Conservation (phyloP, 768 basidiomycete species). For the Russula emetica region DNA sequence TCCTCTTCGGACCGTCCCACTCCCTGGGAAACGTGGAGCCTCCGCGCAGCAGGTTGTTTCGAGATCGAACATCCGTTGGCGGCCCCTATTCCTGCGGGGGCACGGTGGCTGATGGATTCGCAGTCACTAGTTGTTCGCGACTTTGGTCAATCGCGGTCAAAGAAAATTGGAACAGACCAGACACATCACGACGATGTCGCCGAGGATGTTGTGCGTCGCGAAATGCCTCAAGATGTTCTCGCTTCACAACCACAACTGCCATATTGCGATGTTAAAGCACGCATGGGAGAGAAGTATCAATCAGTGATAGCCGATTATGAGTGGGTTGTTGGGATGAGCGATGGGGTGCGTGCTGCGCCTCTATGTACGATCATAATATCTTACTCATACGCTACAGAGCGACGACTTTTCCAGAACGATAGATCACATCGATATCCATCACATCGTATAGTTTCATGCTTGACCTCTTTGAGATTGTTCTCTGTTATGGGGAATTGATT, state of each 20-base stretch:
- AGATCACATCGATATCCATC: slow-evolving; percentile 20
- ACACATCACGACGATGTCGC: background rate
- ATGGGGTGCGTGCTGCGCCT: slow-evolving; percentile 8
- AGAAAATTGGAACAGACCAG: background rate
- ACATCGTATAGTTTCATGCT: slow-evolving; percentile 9
- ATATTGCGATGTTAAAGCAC: slow-evolving; percentile 3
- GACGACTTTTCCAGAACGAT: slow-evolving; percentile 10
- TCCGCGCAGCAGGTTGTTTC: slow-evolving; percentile 6
- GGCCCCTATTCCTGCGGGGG: slow-evolving; percentile 15
- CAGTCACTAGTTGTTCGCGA: slow-evolving; percentile 14
- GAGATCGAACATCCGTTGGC: slow-evolving; percentile 12
- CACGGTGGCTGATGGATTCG: slow-evolving; percentile 18
- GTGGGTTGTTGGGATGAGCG: slow-evolving; percentile 20
- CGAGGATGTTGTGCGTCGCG: background rate
- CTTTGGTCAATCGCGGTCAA: slow-evolving; percentile 8
- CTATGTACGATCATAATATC: background rate
- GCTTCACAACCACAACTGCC: slow-evolving; percentile 11
- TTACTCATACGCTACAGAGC: background rate
- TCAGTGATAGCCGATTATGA: slow-evolving; percentile 23
- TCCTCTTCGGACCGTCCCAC: background rate
- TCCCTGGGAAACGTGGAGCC: slow-evolving; percentile 18
- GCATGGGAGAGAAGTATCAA: slow-evolving; percentile 19
- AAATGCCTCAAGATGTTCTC: slow-evolving; percentile 4
- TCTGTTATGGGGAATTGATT: background rate
- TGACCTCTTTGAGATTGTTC: background rate